Evolutionary conservation across 208 protist genomes (phyloP).

Genomic region (Jaenimonas drosophilae): DNA sequence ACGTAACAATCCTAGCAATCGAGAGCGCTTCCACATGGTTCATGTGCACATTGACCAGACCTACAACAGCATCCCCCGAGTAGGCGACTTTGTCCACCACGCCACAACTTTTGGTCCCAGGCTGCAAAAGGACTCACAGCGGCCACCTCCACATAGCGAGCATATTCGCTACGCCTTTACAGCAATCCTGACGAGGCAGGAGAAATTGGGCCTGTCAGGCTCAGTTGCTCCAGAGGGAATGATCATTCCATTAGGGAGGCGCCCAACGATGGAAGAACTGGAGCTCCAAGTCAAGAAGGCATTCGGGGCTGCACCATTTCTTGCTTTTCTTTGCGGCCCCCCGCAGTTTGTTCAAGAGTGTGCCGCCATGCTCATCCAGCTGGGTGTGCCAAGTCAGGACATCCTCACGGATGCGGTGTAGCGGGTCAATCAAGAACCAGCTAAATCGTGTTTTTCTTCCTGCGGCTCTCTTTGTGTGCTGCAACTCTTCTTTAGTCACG

Average conservation of each 20-base stretch:
- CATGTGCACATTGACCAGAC: slow-evolving; percentile 72
- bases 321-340: slow-evolving; percentile 67
- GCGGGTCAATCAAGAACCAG: not conserved
- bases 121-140: no score
- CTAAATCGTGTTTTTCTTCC: no score
- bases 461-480: no score
- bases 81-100: slow-evolving; percentile 28
- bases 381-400: slow-evolving; percentile 34
- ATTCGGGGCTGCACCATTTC: slow-evolving; percentile 21
- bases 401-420: slow-evolving; percentile 55
- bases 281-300: slow-evolving; percentile 15
- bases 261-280: slow-evolving; percentile 24
- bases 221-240: no score
- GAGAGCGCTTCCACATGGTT: slow-evolving; percentile 40
- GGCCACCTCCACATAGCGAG: no score
- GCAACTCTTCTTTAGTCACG: no score
- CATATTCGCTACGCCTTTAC: no score
- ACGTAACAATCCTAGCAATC: slow-evolving; percentile 4
- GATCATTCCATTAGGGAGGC: slow-evolving; percentile 23
- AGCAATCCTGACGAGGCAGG: no score
- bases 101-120: no score
- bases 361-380: slow-evolving; percentile 22
- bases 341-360: slow-evolving; percentile 32
- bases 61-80: slow-evolving; percentile 29
- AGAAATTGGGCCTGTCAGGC: no score